A percentile compares a stretch with the other conserved stretches of the same genome.
Conservation (phyloP, 371 early-diverging fungal species). For the Actinomortierella ambigua region DNA sequence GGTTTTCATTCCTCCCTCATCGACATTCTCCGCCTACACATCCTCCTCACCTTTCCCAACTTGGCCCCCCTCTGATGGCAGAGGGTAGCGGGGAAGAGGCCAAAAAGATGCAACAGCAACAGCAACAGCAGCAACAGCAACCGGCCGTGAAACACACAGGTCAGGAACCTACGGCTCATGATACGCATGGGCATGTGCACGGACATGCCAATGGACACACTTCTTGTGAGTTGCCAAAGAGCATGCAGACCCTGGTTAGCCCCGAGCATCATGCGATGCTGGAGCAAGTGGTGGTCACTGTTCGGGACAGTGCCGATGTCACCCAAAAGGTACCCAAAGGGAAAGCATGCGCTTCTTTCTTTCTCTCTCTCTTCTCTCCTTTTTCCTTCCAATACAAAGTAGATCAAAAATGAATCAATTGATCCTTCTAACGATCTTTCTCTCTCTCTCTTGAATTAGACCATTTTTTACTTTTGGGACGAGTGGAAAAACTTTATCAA, state of each 20-base stretch:
- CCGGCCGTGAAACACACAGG: neutral
- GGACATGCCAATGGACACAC: slow-evolving; percentile 1
- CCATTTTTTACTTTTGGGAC: slow-evolving; percentile 33
- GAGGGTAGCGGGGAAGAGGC: too few relatives aligned
- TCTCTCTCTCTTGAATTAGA: slow-evolving; percentile 5
- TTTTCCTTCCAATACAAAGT: neutral
- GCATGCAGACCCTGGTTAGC: slow-evolving; percentile 21
- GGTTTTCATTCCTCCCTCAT: too few relatives aligned
- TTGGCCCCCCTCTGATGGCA: too few relatives aligned
- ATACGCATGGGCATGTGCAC: neutral
- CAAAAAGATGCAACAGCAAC: too few relatives aligned
- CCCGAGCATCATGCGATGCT: slow-evolving; percentile 17
- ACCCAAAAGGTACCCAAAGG: slow-evolving; percentile 21
- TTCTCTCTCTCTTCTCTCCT: slow-evolving; percentile 1
- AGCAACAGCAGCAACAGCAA: neutral
- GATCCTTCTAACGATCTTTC: neutral
- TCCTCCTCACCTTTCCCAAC: too few relatives aligned
- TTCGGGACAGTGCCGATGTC: slow-evolving; percentile 25
- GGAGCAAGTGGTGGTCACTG: slow-evolving; percentile 31
- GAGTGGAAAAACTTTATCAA: slow-evolving; percentile 32
- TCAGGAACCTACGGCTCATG: neutral
- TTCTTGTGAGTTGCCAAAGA: slow-evolving; percentile 16
- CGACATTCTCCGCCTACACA: too few relatives aligned
- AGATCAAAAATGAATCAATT: neutral
- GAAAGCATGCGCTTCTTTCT: neutral